Base-by-base conservation (phyloP, 2,329 filamentous ascomycete genomes). In the Dactylellina parvicollis region DNA sequence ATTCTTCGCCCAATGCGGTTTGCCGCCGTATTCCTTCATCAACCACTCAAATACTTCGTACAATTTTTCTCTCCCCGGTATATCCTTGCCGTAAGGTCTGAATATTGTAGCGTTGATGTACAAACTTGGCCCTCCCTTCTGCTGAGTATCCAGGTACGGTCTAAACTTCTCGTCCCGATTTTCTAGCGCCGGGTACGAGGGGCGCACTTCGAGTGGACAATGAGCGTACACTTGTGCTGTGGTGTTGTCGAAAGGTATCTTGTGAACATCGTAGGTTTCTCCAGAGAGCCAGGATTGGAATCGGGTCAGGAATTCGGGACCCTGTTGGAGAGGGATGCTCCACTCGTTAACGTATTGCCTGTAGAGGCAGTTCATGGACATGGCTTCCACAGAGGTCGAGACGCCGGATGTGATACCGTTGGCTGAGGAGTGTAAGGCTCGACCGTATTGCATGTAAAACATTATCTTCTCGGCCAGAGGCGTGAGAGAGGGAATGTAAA, bases 281-380 rank as follows among this genome's bases (percentile, higher is more conserved):
- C 87, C 85, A 55, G 91, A 90, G 59, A 99, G 85, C 95, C 95
- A 99, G 50, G 91, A 90, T 38, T 89, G 91, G 10, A 99, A 85
- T 8, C 95, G 88, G 30, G 84, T 86, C 44, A 99, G 87, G 5
- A 92, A 93, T 81, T 97, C 93, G 12, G 94, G 94, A 0, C 95
- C 95, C 76, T 90, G 90, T 75, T 88, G 84, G 0, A 99, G 85
- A 0, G 95, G 94, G 4, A 99, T 86, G 0, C 94, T 94, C 95
- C 95, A 99, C 80, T 99, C 95, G 80, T 99, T 97, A 76, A 99
- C 95, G 78, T 92, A 96, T 79, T 99, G 95, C n/a, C 91, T 94
- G 83, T 97, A 99, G 4, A 98, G 86, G 79, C 95, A 99, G 83
- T 99, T 95, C 91, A 99, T 94, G 57, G 97, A 85, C 47, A 86